Evolutionary conservation across 2,329 filamentous ascomycete genomes (phyloP).

Genomic region (Cordyceps pruinosa): DNA sequence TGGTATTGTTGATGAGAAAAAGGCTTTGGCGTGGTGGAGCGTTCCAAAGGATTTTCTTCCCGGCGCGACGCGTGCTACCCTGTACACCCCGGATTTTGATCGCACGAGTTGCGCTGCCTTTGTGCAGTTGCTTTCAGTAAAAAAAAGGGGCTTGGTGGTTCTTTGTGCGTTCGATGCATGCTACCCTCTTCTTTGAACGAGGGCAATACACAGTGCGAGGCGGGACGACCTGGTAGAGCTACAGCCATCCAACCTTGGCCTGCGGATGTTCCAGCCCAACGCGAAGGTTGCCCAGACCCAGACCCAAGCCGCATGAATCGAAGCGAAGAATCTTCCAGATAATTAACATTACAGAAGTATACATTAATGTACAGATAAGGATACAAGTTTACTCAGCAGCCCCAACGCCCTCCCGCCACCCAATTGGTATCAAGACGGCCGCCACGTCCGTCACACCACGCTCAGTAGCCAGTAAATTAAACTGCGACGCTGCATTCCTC

Average conservation of each 20-base stretch:
- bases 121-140: no score
- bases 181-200: no score
- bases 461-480: slow-evolving; percentile 92
- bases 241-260: neutral
- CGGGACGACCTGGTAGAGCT: no score
- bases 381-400: slow-evolving; percentile 22
- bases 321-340: neutral
- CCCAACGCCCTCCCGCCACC: slow-evolving; percentile 61
- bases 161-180: no score
- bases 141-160: no score
- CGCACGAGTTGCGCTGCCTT: neutral
- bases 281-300: neutral
- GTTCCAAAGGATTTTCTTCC: neutral
- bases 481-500: slow-evolving; percentile 87
- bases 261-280: neutral
- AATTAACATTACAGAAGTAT: neutral
- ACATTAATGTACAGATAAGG: slow-evolving; percentile 7
- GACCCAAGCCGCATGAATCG: neutral
- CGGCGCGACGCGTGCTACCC: neutral
- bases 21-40: slow-evolving; percentile 2
- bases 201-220: no score
- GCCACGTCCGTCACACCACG: slow-evolving; percentile 78
- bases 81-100: neutral
- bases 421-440: slow-evolving; percentile 79
- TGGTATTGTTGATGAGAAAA: neutral